Conservation (phyloP, 2,329 filamentous ascomycete genomes). For the Cercospora canescens region DNA sequence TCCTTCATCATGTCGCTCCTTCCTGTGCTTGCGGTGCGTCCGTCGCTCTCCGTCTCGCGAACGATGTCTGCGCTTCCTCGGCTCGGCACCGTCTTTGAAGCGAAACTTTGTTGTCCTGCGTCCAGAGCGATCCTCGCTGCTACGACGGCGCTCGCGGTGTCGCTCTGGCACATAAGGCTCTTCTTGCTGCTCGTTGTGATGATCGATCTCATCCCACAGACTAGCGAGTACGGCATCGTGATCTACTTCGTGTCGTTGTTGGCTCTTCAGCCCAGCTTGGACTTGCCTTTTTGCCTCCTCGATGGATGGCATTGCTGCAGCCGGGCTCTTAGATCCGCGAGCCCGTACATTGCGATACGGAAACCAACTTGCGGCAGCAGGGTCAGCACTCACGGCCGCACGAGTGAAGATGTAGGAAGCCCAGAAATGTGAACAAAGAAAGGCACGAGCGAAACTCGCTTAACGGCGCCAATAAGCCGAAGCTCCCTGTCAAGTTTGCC, state of each 20-base stretch:
- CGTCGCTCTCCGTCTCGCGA: constrained; percentile 16
- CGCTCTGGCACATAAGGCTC: constrained; percentile 12
- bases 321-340: neutral
- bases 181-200: constrained; percentile 29
- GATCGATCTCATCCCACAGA: constrained; percentile 37
- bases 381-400: neutral
- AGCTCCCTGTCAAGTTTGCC: neutral
- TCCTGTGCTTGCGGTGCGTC: constrained; percentile 21
- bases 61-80: constrained; percentile 26
- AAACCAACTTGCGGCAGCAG: neutral
- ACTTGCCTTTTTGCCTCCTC: constrained; percentile 35
- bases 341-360: constrained; percentile 9
- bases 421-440: neutral
- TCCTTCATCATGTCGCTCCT: constrained; percentile 3
- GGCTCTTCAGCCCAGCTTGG: constrained; percentile 25
- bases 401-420: neutral
- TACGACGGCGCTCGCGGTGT: constrained; percentile 5
- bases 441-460: neutral
- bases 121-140: neutral
- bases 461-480: neutral
- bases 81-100: constrained; percentile 32
- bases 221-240: constrained; percentile 35
- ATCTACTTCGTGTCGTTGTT: constrained; percentile 24
- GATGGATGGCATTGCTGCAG: constrained; percentile 34
- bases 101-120: constrained; percentile 28